A percentile compares a stretch with the other conserved stretches of the same genome.
Conservation (phyloP, 139 green algal genomes). For the Chlorella sorokiniana region DNA sequence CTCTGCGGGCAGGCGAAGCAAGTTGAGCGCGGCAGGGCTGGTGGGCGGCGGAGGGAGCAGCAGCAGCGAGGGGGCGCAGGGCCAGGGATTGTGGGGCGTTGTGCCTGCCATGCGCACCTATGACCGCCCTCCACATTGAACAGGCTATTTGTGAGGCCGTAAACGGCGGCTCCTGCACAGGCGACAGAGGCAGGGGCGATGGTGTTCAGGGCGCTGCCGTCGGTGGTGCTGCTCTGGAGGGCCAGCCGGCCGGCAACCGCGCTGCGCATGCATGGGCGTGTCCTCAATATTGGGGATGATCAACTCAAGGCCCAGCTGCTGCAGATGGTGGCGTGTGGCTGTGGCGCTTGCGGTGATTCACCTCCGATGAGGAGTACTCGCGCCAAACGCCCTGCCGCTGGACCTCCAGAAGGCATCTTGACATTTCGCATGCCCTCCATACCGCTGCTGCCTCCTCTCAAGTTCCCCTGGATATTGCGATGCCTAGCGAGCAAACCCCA, state of each 20-base stretch:
- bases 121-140: conserved; percentile 99
- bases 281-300: no score
- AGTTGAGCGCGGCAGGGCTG: neutral
- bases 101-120: conserved; percentile 30
- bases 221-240: no score
- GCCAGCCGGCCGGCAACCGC: no score
- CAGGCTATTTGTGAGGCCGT: conserved; percentile 80
- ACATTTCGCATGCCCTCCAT: conserved; percentile 25
- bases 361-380: conserved; percentile 46
- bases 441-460: neutral
- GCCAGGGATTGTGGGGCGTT: neutral
- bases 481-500: neutral
- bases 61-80: neutral
- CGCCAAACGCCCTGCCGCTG: conserved; percentile 32
- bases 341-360: neutral
- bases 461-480: neutral
- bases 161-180: conserved; percentile 55
- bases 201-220: no score
- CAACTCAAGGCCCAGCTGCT: no score
- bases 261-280: no score
- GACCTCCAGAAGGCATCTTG: conserved; percentile 18
- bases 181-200: neutral
- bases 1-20: conserved; percentile 49
- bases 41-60: neutral
- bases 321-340: no score